Evolutionary conservation across 345 rosid genomes (phyloP).

Genomic region (Heritiera fomes): DNA sequence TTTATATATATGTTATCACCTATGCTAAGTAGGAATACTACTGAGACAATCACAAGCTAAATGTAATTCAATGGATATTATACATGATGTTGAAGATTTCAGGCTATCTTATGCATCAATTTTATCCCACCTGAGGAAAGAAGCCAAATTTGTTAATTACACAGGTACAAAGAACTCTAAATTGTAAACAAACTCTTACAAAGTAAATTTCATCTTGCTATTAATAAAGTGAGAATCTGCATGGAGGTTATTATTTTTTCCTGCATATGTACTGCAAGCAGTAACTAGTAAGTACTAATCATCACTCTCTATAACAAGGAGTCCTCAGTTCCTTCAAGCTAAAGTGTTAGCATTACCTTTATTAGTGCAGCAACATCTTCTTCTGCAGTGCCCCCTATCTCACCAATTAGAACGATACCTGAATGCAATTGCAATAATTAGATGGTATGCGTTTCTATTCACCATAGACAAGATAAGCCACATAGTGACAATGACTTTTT

Average conservation of each 20-base stretch:
- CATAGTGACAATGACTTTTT: background rate
- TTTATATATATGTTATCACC: background rate
- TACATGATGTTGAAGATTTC: background rate
- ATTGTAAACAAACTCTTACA: background rate
- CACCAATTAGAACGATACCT: constrained; percentile 93
- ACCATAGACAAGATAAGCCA: background rate
- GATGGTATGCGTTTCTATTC: background rate
- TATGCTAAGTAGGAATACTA: background rate
- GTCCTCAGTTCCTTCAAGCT: background rate
- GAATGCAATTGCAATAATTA: constrained; percentile 24
- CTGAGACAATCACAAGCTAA: background rate
- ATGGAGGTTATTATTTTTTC: background rate
- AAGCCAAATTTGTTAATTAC: background rate
- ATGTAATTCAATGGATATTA: background rate
- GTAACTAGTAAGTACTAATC: background rate
- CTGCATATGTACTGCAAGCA: background rate
- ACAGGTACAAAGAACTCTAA: background rate
- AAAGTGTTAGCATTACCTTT: constrained; percentile 44
- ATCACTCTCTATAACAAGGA: background rate
- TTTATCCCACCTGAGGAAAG: background rate
- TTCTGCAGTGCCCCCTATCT: constrained; percentile 97
- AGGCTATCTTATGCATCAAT: background rate
- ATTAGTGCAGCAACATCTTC: constrained; percentile 94
- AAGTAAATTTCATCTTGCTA: background rate
- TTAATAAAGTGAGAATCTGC: background rate